Percentiles rank a stretch among this genome's conserved stretches.
Conservation (phyloP, 2,329 filamentous ascomycete genomes). For the Diplodia sapinea region DNA sequence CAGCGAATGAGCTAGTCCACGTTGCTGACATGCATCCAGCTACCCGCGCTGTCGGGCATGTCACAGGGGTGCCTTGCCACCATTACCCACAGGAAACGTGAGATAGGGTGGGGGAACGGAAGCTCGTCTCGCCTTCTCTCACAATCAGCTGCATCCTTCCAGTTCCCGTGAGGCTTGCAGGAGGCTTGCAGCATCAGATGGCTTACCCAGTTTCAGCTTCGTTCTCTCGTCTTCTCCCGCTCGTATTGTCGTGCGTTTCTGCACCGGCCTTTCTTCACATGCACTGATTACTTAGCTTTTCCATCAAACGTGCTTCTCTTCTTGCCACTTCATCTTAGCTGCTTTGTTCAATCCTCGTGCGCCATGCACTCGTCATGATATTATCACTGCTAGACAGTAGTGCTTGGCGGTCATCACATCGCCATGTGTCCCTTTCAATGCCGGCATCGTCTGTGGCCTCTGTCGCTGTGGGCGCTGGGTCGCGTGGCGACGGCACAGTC, state of each 20-base stretch:
- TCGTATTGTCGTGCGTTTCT: not conserved
- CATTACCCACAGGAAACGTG: not conserved
- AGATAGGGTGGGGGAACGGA: not conserved
- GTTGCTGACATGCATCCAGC: slow-evolving; percentile 14
- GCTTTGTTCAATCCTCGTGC: not conserved
- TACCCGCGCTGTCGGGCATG: not conserved
- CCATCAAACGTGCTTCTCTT: not conserved
- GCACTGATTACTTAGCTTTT: not conserved
- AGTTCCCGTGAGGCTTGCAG: not conserved
- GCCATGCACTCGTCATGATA: slow-evolving; percentile 2
- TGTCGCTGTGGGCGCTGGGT: not conserved
- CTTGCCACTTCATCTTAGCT: not conserved
- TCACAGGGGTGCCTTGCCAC: not conserved
- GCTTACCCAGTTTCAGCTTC: not conserved
- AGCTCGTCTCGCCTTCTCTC: not conserved
- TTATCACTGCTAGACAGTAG: not conserved
- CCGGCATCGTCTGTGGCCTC: not conserved
- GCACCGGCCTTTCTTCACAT: not conserved
- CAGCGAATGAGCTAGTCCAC: not conserved
- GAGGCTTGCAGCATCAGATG: not conserved
- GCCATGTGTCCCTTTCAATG: not conserved
- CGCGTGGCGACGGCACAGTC: not conserved
- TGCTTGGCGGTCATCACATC: not conserved
- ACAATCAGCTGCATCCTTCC: not conserved
- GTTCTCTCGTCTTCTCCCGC: not conserved